These are phyloP conservation scores for Aspergillus sp. DNA, from an alignment of 2,329 filamentous ascomycete genomes.

Conservation along the genomic window DNA sequence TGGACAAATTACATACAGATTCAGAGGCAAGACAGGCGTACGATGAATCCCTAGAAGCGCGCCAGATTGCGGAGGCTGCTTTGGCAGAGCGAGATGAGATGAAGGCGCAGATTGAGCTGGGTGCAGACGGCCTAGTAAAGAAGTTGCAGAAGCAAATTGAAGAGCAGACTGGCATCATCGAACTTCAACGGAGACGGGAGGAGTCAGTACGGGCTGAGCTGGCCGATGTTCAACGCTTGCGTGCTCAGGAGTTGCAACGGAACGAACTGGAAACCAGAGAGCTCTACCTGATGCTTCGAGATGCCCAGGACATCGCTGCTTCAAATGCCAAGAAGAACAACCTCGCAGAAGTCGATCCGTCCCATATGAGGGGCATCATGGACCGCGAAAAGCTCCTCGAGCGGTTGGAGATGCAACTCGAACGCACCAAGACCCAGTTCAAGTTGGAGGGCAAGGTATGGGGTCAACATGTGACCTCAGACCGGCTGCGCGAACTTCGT, in stretches of 20 bases:
- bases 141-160: slow-evolving; percentile 94
- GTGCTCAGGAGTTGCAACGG: slow-evolving; percentile 86
- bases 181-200: slow-evolving; percentile 81
- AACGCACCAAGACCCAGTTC: slow-evolving; percentile 95
- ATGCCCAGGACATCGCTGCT: slow-evolving; percentile 93
- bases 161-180: slow-evolving; percentile 86
- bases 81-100: slow-evolving; percentile 97
- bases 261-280: slow-evolving; percentile 96
- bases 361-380: slow-evolving; percentile 85
- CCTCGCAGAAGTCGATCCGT: slow-evolving; percentile 65
- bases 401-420: slow-evolving; percentile 89
- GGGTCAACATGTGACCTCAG: slow-evolving; percentile 84
- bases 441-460: slow-evolving; percentile 93
- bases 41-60: slow-evolving; percentile 86
- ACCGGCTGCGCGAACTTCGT: slow-evolving; percentile 84
- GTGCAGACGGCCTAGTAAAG: slow-evolving; percentile 87
- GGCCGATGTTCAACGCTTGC: slow-evolving; percentile 78
- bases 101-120: slow-evolving; percentile 81
- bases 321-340: slow-evolving; percentile 71
- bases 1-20: slow-evolving; percentile 96
- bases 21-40: slow-evolving; percentile 88
- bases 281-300: slow-evolving; percentile 95
- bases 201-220: slow-evolving; percentile 88
- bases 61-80: slow-evolving; percentile 91
- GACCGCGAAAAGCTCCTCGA: slow-evolving; percentile 92